Conservation (phyloP, 495 filamentous ascomycete genomes). For the Chaetomidium leptoderma region DNA sequence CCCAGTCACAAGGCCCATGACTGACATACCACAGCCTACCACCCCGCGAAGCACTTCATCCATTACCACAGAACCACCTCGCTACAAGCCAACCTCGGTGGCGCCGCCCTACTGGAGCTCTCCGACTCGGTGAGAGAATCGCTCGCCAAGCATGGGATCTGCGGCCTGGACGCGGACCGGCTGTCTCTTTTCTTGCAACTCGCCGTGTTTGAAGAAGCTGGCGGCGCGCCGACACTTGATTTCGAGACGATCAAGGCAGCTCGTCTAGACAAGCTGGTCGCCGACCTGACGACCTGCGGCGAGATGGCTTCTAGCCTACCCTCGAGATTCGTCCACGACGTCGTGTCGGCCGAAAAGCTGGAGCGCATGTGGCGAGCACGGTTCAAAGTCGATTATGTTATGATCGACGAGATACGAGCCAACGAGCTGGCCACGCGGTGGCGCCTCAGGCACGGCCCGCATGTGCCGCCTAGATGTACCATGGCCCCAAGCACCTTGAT, state of each 20-base stretch:
- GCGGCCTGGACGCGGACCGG: slow-evolving; percentile 20
- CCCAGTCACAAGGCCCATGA: background rate
- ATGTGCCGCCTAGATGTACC: slow-evolving; percentile 10
- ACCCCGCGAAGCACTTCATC: no score
- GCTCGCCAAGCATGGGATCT: slow-evolving; percentile 19
- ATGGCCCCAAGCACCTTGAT: slow-evolving; percentile 1
- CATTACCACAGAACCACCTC: background rate
- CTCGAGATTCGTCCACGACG: slow-evolving; percentile 21
- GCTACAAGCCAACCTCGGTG: background rate
- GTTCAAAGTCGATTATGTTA: slow-evolving; percentile 37
- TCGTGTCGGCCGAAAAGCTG: slow-evolving; percentile 30
- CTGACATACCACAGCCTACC: background rate
- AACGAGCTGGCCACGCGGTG: slow-evolving; percentile 30
- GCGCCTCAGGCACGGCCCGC: slow-evolving; percentile 26
- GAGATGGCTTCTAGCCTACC: slow-evolving; percentile 14
- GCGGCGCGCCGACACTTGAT: slow-evolving; percentile 18
- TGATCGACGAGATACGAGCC: slow-evolving; percentile 39
- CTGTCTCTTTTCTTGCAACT: slow-evolving; percentile 36
- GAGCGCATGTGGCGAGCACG: slow-evolving; percentile 36
- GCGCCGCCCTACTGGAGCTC: slow-evolving; percentile 24
- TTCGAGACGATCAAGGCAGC: slow-evolving; percentile 37
- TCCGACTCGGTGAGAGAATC: slow-evolving; percentile 34
- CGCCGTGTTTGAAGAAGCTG: slow-evolving; percentile 33
- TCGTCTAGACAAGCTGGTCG: slow-evolving; percentile 42
- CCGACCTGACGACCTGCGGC: slow-evolving; percentile 30